Base-by-base conservation (phyloP, 257 asterid genomes). In the Forsythia viridissima region DNA sequence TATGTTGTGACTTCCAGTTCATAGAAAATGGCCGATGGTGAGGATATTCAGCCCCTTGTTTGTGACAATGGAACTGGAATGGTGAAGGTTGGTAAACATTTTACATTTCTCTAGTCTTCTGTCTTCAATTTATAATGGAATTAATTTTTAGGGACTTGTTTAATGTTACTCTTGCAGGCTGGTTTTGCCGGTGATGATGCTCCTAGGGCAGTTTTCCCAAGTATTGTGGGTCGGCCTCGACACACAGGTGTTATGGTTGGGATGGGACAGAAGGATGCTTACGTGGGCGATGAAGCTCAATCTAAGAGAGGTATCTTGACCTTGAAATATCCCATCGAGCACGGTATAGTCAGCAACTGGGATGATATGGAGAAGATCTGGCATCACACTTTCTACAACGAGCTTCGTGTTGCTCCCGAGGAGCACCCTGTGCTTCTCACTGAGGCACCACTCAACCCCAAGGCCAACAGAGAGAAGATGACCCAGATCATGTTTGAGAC, bases 241-340 rank as follows among this genome's bases (percentile, higher is more conserved):
- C 90, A 86, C 77, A 86, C 90, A 21, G 90, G 90, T 76, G 88
- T 86, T 42, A 86, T 86, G 88, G 90, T 86, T n/a, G 90, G 90
- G 24, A 86, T 86, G 90, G 90, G 90, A 16, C 90, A 86, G 80
- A 86, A 86, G 81, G 90, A 86, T 71, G 90, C 90, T 24, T 86
- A 86, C 46, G 88, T 86, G 46, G 88, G 90, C 41, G 90, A 86
- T 37, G 90, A 86, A 65, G 90, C 90, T 67, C 90, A 86, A 42
- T 86, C 90, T 9, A 86, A 86, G 70, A 84, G 90, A 75, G 90
- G 90, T 86, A 86, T 86, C 80, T 80, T 86, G 81, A 86, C 89
- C 16, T 81, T 86, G 82, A 86, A 86, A 61, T 86, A 86, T 52
- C 89, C 89, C 9, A 86, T 86, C 24, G 89, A 86, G 72, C 89